Base-by-base conservation (phyloP, 179 eudicot genomes). In the Camellia oleifera region DNA sequence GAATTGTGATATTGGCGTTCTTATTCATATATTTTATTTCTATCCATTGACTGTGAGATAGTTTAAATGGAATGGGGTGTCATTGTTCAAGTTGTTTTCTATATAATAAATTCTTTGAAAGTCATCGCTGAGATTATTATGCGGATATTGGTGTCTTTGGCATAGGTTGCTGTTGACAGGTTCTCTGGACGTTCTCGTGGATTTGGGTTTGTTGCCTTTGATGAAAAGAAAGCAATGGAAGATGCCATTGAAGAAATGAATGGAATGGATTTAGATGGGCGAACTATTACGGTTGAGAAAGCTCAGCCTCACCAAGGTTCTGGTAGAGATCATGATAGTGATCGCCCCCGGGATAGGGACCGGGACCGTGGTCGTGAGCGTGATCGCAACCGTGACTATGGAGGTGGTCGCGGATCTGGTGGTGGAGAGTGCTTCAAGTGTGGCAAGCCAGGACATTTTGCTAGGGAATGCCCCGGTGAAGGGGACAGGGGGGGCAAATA, bases 381-480 rank as follows among this genome's bases (percentile, higher is more conserved):
- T 74, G 92, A 73, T 26, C 87, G 90, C 44, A 85, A 76, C 40
- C 87, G 93, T 76, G 92, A 89, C 26, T 88, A 83, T 82, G 98
- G 90, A 67, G 92, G 94, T 54, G 86, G 93, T 57, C 84, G 91
- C 74, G 85, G 90, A n/a, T 76, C 84, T 72, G 88, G 86, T 32
- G 94, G 94, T 53, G 97, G 98, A 40, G 98, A 90, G 44, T 96
- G 99, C 82, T 96, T 87, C 54, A 94, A 87, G 79, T 96, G 99
- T 87, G 98, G 98, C 42, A 95, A 91, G 86, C 99, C 99, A 15
- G 99, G 99, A 12, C 99, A 95, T 82, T 95, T 95, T 88, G 98
- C 99, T 23, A 94, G 99, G 83, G 99, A 95, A 79, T 95, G 99
- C 77, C 98, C 98, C 45, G 80, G 87, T 82, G 95, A 83, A 71